Base-by-base conservation (phyloP, 257 asterid genomes). In the Solanum clarkiae region DNA sequence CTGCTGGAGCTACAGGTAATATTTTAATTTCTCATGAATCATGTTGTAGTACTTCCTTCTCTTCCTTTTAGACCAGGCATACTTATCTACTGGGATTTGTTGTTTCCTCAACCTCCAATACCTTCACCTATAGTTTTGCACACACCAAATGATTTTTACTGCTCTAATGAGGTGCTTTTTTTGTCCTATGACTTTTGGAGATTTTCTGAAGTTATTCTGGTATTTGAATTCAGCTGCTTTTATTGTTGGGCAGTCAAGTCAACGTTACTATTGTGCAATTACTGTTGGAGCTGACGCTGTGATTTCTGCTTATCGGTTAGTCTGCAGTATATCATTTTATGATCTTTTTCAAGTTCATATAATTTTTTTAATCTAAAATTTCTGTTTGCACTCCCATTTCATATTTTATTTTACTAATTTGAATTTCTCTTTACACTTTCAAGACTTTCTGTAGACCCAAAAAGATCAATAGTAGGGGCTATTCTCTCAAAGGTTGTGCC, bases 401-500 rank as follows among this genome's bases (percentile, higher is more conserved):
- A 56, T 69, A 15, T 13, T 74, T 80, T 70, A 59, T 49, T 86
- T 59, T 80, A 5, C 69, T 55, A 75, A 84, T 1, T 68, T 86
- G 90, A 63, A 77, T 85, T 80, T 79, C 56, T 81, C 87, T 80
- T 87, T 82, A 60, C 56, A 59, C 85, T 86, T 70, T 87, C 88
- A 77, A 97, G 99, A 89, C 99, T 95, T 89, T 93, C 99, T 15
- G 98, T 87, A 92, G 93, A 95, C 91, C 95, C 87, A 89, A 93
- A 77, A 91, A 91, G 98, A 89, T 97, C 99, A 79, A 86, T 96
- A 59, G 98, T 95, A 84, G 99, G 98, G 84, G 98, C 98, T 75
- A 94, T 95, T 88, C 92, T 97, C 88, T 95, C 99, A 49, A 94
- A 93, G 93, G 98, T 95, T 89, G 98, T 97, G 65, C 98, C 99